A percentile compares a stretch with the other conserved stretches of the same genome.
phyloP scores from a whole-genome alignment of 1,284 basidiomycete species.

The Leccinum subspadiceum region DNA sequence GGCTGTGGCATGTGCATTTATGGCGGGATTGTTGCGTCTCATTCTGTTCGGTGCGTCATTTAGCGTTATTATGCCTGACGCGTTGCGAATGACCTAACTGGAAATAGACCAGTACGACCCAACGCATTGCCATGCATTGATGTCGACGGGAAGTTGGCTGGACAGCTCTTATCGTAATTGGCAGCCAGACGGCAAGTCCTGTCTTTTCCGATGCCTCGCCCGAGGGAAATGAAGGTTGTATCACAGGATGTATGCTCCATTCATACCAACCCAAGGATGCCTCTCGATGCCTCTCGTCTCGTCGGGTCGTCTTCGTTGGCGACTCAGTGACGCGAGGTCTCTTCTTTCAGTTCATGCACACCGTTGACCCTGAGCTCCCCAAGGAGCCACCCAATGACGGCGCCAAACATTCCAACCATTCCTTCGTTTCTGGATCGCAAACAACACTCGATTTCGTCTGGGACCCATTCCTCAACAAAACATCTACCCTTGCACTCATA shows the following conservation, averaged over 20 bases:
- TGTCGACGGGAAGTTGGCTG: conserved; percentile 78
- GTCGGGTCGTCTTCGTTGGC: conserved; percentile 74
- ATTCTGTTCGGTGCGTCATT: conserved; percentile 46
- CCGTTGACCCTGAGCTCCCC: conserved; percentile 57
- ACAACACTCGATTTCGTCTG: conserved; percentile 69
- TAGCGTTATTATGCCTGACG: background rate
- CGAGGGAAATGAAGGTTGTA: conserved; percentile 11
- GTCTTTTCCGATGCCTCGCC: background rate
- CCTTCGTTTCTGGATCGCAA: conserved; percentile 42
- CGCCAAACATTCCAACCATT: conserved; percentile 69
- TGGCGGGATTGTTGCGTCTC: conserved; percentile 46
- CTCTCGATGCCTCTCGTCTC: conserved; percentile 50
- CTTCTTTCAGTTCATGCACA: conserved; percentile 71
- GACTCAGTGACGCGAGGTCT: conserved; percentile 80
- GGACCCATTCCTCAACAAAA: conserved; percentile 80
- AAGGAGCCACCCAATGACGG: conserved; percentile 52
- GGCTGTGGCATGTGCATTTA: conserved; percentile 37
- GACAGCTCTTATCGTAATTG: conserved; percentile 67
- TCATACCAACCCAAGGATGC: conserved; percentile 57
- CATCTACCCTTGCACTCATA: conserved; percentile 45
- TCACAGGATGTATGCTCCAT: conserved; percentile 73
- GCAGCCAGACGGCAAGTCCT: conserved; percentile 76
- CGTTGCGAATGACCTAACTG: background rate
- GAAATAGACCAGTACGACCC: conserved; percentile 67
- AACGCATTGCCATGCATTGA: conserved; percentile 66